Evolutionary conservation across 805 yeast species (phyloP).

Genomic region (Clavispora vitiphila): DNA sequence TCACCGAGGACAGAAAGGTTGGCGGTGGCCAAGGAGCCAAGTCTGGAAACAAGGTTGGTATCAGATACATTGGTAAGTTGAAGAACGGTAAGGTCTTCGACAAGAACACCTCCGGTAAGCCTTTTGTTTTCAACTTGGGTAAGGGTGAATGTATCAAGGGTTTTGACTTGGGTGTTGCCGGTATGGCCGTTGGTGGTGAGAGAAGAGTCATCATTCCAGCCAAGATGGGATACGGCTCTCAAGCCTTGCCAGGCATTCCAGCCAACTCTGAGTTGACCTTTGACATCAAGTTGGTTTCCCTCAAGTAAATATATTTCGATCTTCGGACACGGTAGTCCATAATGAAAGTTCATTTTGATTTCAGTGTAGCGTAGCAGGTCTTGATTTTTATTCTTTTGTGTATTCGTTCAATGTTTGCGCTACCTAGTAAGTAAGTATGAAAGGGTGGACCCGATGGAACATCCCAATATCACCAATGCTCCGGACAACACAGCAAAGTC

Average conservation of each 20-base stretch:
- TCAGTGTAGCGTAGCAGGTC: no score
- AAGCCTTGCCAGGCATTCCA: constrained; percentile 94
- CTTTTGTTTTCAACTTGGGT: constrained; percentile 86
- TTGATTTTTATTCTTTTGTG: no score
- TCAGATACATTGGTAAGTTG: constrained; percentile 96
- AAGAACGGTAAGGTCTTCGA: constrained; percentile 95
- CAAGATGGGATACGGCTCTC: constrained; percentile 92
- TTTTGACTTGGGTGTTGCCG: constrained; percentile 97
- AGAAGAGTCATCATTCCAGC: constrained; percentile 96
- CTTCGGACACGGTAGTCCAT: background rate
- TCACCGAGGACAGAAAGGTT: constrained; percentile 83
- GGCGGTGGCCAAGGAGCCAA: constrained; percentile 90
- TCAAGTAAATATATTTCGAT: constrained; percentile 50
- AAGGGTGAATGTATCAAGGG: constrained; percentile 98
- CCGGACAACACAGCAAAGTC: constrained; percentile 11
- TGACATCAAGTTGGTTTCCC: constrained; percentile 87
- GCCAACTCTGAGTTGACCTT: constrained; percentile 95
- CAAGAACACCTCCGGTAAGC: constrained; percentile 96
- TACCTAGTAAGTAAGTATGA: background rate
- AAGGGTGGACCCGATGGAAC: constrained; percentile 7
- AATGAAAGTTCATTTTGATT: background rate
- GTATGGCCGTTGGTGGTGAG: constrained; percentile 98
- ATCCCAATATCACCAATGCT: constrained; percentile 7
- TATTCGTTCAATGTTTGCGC: no score
- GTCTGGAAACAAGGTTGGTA: constrained; percentile 85